These are phyloP conservation scores for Gyromitra esculenta DNA, from an alignment of 2,329 filamentous ascomycete genomes.

Conservation along the genomic window DNA sequence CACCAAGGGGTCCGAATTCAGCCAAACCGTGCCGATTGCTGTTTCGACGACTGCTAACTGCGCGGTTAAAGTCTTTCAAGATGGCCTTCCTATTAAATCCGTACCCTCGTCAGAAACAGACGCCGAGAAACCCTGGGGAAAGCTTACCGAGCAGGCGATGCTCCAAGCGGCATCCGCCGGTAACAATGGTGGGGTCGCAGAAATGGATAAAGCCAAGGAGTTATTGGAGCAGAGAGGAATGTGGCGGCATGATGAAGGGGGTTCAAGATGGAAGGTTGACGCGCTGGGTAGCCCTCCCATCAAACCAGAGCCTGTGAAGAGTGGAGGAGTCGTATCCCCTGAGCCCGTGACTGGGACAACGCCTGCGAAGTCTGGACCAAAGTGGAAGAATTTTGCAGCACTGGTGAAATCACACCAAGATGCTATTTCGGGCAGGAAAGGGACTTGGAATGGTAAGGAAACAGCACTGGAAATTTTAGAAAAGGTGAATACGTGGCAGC, in stretches of 20 bases:
- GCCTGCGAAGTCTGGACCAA: not conserved
- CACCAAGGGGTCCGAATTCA: not conserved
- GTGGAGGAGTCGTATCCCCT: not conserved
- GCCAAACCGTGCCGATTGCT: not conserved
- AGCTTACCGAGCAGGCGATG: not conserved
- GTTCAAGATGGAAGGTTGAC: constrained; percentile 7
- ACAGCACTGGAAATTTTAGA: not conserved
- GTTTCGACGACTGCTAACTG: not conserved
- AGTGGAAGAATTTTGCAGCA: constrained; percentile 5
- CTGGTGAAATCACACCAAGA: not conserved
- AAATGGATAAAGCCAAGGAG: not conserved
- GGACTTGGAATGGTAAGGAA: not conserved
- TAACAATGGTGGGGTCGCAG: not conserved
- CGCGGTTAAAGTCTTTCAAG: constrained; percentile 1
- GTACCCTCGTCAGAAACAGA: not conserved
- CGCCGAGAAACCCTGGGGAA: not conserved
- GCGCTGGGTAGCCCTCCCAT: not conserved
- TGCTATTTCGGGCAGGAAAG: not conserved
- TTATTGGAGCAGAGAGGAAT: not conserved
- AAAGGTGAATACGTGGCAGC: not conserved
- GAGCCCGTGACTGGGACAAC: too few species aligned
- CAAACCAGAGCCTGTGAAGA: not conserved
- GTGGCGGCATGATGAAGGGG: not conserved
- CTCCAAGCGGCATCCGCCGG: not conserved
- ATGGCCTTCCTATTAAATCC: not conserved